Evolutionary conservation across 768 basidiomycete species (phyloP), one percentile per base, ranked within the genome.

Genomic region (Hebeloma cylindrosporum): DNA sequence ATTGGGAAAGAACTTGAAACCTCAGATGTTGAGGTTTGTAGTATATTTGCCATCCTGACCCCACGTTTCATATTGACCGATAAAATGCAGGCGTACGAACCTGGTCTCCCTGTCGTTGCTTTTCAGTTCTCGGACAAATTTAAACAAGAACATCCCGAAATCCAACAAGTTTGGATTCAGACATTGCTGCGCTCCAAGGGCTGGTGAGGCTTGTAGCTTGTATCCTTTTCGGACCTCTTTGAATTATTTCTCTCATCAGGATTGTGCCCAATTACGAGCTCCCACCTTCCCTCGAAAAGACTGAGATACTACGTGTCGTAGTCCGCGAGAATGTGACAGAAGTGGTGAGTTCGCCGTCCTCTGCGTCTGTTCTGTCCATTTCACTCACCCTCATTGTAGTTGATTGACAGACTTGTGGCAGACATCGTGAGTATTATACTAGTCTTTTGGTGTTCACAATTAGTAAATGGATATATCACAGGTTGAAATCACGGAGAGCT

Each of bases 291-390:
- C 56, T 74, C 25, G 70, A 84, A 42, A 64, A 75, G 9, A 61
- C 72, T 17, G 77, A 85, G 51, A 82, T 85, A 32, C 69, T 85
- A 31, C 76, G 83, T 37, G 81, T 84, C 7, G 83, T 85, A 20
- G 71, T 83, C 5, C 71, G 78, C n/a, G 81, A 83, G 56, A 78
- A 69, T 32, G 68, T 82, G 56, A 74, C 76, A 1, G 79, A 73
- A 61, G 64, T 68, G 50, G 74, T 77, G 34, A 56, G 56, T 43
- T 17, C 35, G 27, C 34, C 13, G 7, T 40, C n/a, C 2, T 40
- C 18, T 21, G 13, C 17, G 11, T 16, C 32, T 7, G 3, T 25
- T 10, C 16, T 33, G 8, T 23, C 13, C 27, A 30, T 38, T 16
- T 23, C 35, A 27, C 21, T n/a, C 16, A 32, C 18, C 20, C 33